These are phyloP conservation scores for Pseudocercospora macadamiae DNA, from an alignment of 2,329 filamentous ascomycete genomes.

Conservation along the genomic window DNA sequence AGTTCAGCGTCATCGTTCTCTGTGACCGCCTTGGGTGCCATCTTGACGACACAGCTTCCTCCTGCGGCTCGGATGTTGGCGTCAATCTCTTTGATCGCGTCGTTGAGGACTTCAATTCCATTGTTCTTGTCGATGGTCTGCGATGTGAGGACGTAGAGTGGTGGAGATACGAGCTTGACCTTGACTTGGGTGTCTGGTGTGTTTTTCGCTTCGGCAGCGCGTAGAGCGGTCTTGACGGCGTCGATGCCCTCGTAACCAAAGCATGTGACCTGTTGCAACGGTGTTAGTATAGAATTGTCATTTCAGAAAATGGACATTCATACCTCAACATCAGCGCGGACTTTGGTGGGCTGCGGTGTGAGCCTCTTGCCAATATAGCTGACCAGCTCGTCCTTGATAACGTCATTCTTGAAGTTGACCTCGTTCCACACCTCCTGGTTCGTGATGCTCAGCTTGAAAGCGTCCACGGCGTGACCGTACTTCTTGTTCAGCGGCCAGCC, in stretches of 20 bases:
- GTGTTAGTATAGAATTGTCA: too few species aligned
- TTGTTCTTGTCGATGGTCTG: slow-evolving; percentile 91
- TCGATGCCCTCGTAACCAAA: slow-evolving; percentile 95
- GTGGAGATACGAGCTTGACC: slow-evolving; percentile 96
- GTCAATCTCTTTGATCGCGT: slow-evolving; percentile 86
- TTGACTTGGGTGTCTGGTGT: slow-evolving; percentile 93
- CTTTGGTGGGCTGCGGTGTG: slow-evolving; percentile 97
- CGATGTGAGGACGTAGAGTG: slow-evolving; percentile 92
- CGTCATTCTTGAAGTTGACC: slow-evolving; percentile 81
- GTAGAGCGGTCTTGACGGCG: slow-evolving; percentile 90
- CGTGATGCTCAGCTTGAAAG: slow-evolving; percentile 98
- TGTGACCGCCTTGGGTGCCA: slow-evolving; percentile 98
- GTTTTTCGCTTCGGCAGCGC: slow-evolving; percentile 90
- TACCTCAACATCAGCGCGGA: slow-evolving; percentile 92
- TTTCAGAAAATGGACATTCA: too few species aligned
- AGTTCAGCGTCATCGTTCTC: slow-evolving; percentile 97
- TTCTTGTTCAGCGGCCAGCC: slow-evolving; percentile 98
- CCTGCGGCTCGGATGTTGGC: slow-evolving; percentile 76
- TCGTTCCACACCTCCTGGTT: slow-evolving; percentile 97
- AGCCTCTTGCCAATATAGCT: slow-evolving; percentile 96
- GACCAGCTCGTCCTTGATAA: slow-evolving; percentile 86
- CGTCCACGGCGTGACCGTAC: slow-evolving; percentile 94
- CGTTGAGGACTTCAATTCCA: slow-evolving; percentile 82
- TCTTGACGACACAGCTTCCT: slow-evolving; percentile 86
- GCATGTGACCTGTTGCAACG: slow-evolving; percentile 65